These are phyloP conservation scores for Oryza meridionalis DNA, from an alignment of 176 grass and related monocot species.

Conservation along the genomic window DNA sequence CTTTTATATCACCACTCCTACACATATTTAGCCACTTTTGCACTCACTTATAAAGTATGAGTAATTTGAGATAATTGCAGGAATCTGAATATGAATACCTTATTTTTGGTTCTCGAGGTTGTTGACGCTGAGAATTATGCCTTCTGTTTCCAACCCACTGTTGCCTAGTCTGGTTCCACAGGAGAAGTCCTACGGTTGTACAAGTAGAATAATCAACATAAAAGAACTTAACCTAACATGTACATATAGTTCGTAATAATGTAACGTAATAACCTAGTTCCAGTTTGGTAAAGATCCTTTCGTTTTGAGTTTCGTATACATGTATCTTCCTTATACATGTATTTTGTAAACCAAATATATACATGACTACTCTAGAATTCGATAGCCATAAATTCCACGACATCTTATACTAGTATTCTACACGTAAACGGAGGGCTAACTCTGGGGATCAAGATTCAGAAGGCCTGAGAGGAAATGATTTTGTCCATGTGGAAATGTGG, in stretches of 20 bases:
- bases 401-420: not conserved
- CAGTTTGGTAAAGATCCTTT: not conserved
- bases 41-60: not conserved
- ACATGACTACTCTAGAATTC: not conserved
- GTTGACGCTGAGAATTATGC: slow-evolving; percentile 47
- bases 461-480: not conserved
- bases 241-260: not conserved
- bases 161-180: slow-evolving; percentile 87
- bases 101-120: slow-evolving; percentile 64
- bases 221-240: not conserved
- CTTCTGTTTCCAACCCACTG: slow-evolving; percentile 78
- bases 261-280: not conserved
- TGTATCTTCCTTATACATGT: not conserved
- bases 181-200: slow-evolving; percentile 64
- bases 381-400: not conserved
- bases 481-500: not conserved
- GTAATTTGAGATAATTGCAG: not conserved
- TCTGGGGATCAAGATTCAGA: not conserved
- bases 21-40: not conserved
- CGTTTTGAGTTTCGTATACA: not conserved
- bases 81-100: slow-evolving; percentile 45
- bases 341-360: not conserved
- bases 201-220: not conserved
- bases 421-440: not conserved
- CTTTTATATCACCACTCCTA: not conserved